phyloP scores from a whole-genome alignment of 495 filamentous ascomycete genomes.

The Neurospora sp. region DNA sequence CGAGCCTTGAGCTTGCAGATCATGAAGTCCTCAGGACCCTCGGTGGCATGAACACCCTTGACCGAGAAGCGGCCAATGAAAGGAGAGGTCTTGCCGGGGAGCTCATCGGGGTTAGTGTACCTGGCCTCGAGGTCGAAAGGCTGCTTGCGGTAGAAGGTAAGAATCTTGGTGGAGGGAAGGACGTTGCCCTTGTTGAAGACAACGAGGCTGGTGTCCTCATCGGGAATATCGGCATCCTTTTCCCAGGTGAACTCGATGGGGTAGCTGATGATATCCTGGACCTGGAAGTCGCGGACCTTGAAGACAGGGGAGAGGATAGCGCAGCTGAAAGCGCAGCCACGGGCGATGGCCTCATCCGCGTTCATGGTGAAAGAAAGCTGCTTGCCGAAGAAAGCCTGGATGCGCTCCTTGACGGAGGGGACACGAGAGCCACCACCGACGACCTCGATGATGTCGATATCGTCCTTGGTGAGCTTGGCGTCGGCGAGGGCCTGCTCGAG shows the following conservation, averaged over 20 bases:
- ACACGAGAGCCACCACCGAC: conserved; percentile 94
- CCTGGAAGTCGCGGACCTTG: conserved; percentile 94
- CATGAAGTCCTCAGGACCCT: conserved; percentile 88
- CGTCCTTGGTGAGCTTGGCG: conserved; percentile 77
- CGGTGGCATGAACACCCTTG: conserved; percentile 71
- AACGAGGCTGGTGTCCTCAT: conserved; percentile 94
- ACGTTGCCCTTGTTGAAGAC: conserved; percentile 98
- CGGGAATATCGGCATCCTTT: conserved; percentile 95
- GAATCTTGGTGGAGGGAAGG: conserved; percentile 97
- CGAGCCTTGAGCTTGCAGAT: conserved; percentile 99
- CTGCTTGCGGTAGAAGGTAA: conserved; percentile 98
- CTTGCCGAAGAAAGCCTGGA: conserved; percentile 88
- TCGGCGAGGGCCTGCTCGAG: conserved; percentile 87
- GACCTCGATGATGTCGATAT: conserved; percentile 91
- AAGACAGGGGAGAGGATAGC: conserved; percentile 97
- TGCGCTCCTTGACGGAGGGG: conserved; percentile 80
- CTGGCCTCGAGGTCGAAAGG: conserved; percentile 92
- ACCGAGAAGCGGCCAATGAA: conserved; percentile 96
- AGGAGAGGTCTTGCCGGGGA: conserved; percentile 87
- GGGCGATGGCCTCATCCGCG: conserved; percentile 94
- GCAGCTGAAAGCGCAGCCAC: conserved; percentile 95
- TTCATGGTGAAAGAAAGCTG: conserved; percentile 91
- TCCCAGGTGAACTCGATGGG: conserved; percentile 99
- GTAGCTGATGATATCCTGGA: conserved; percentile 96
- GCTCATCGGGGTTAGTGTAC: conserved; percentile 74